Conservation (phyloP, 371 early-diverging fungal genomes). For the Syncephalastrum sp. region DNA sequence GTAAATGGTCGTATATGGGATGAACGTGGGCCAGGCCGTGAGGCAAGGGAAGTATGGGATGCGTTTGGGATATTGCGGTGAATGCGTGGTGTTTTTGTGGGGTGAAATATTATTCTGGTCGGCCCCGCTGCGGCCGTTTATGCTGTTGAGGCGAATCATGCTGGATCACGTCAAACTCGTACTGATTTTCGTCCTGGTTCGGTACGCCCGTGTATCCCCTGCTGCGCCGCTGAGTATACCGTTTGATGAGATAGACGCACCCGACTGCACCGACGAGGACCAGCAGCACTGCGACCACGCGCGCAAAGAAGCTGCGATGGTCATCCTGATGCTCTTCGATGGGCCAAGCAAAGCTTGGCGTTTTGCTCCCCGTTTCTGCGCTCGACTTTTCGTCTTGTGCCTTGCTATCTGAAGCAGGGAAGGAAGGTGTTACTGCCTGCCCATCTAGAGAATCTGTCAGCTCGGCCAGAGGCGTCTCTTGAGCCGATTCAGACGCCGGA, state of each 20-base stretch:
- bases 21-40: too few relatives aligned
- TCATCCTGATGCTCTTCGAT: neutral
- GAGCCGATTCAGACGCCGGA: neutral
- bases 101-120: too few relatives aligned
- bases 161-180: conserved; percentile 18
- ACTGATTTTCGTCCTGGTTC: conserved; percentile 14
- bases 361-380: neutral
- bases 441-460: neutral
- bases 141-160: conserved; percentile 1
- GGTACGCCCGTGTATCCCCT: conserved; percentile 11
- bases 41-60: too few relatives aligned
- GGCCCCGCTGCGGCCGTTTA: too few relatives aligned
- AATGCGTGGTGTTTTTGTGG: too few relatives aligned
- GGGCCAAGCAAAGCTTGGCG: conserved; percentile 2
- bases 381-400: neutral
- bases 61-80: too few relatives aligned
- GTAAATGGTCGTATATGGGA: too few relatives aligned
- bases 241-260: too few relatives aligned
- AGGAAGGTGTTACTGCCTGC: neutral
- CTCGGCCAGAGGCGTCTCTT: neutral
- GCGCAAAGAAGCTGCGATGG: conserved; percentile 21
- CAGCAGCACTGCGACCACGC: conserved; percentile 9
- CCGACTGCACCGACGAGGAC: conserved; percentile 4
- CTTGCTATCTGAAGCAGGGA: too few relatives aligned
- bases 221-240: conserved; percentile 6